These are phyloP conservation scores for Gossypium trilobum DNA, from an alignment of 441 rosid species.

Conservation along the genomic window DNA sequence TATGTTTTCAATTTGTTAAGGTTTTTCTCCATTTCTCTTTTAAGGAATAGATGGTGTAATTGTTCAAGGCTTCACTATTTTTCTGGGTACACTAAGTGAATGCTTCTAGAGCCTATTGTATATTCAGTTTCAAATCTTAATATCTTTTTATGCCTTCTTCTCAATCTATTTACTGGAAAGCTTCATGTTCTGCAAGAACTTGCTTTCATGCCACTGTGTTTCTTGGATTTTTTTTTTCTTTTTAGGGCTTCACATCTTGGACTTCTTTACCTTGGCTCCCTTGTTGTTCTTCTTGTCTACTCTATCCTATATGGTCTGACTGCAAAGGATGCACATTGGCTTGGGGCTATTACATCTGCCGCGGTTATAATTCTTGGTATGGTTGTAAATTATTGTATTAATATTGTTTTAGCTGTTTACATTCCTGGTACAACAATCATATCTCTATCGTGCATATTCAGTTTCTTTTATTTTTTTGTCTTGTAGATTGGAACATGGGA, in stretches of 20 bases:
- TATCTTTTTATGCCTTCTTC: neutral
- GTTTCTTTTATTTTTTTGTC: conserved; percentile 17
- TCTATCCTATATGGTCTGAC: conserved; percentile 91
- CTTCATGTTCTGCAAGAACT: conserved; percentile 13
- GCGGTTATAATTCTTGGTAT: conserved; percentile 95
- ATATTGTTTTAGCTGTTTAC: conserved; percentile 7
- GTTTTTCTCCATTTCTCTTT: neutral
- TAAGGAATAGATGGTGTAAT: neutral
- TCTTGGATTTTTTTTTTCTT: conserved; percentile 18
- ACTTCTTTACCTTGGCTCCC: conserved; percentile 79
- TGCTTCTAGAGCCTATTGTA: neutral
- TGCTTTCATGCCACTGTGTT: neutral
- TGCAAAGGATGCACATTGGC: conserved; percentile 92
- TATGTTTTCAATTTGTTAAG: neutral
- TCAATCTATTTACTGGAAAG: neutral
- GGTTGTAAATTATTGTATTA: conserved; percentile 13
- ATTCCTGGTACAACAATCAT: neutral
- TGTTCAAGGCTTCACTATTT: neutral
- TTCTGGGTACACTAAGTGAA: neutral
- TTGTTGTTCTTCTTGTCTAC: conserved; percentile 81
- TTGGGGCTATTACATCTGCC: conserved; percentile 92
- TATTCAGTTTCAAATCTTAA: neutral
- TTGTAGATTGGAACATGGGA: conserved; percentile 96
- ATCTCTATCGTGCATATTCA: conserved; percentile 16
- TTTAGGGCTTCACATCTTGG: conserved; percentile 97